Base-by-base conservation (phyloP, 345 rosid species). In the Pelargonium nanum region DNA sequence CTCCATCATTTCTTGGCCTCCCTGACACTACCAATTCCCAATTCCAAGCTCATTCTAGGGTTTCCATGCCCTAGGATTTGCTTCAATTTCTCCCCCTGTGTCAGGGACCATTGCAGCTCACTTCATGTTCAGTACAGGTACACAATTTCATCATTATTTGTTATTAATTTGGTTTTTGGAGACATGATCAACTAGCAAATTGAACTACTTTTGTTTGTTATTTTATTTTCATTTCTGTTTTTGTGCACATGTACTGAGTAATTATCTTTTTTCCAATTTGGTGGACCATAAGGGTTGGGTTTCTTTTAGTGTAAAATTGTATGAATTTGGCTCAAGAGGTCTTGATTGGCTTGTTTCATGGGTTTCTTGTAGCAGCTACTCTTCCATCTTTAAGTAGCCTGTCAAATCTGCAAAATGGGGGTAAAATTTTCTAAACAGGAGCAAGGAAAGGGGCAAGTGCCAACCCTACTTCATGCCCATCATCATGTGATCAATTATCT, bases 341-440 rank as follows among this genome's bases (percentile, higher is more conserved):
- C 53, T 48, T 48, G 53, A 48, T 17, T 48, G 5, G 1, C n/a
- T 20, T 52, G 17, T n/a, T 52, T 19, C 55, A 9, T 51, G 19
- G 5, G 25, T n/a, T n/a, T 62, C 20, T 34, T 51, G 24, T 52
- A 16, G 20, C 63, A 73, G 60, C 34, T n/a, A 30, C 62, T 60
- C 70, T 50, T 4, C 19, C 40, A n/a, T 62, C 22, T 26, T 8
- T 25, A 34, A 26, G 63, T 53, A 61, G 59, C 55, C 50, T 6
- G 19, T 54, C 20, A 0, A 16, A 45, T 26, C 60, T 15, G 57
- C 68, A 19, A 63, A 71, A 91, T 91, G 98, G 98, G 98, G 76
- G 68, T 77, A 68, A 83, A 73, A 71, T 55, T 82, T 59, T 69
- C 92, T 19, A 85, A 74, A 72, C 74, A 71, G 30, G 75, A 59